These are phyloP conservation scores for Didymella exigua DNA, from an alignment of 2,329 filamentous ascomycete genomes.

Conservation along the genomic window DNA sequence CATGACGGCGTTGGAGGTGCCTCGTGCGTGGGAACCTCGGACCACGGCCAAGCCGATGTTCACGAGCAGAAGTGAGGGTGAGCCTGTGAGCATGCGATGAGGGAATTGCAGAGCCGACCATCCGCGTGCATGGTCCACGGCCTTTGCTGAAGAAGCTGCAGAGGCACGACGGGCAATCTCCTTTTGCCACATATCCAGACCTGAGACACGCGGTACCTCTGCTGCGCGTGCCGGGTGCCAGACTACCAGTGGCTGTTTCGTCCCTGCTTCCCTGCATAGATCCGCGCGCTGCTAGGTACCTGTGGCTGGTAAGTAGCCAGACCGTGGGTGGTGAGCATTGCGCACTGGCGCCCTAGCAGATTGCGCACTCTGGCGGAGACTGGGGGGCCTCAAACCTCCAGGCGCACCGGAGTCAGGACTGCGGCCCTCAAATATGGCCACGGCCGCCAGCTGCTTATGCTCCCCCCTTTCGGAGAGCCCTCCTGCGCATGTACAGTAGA, in stretches of 20 bases:
- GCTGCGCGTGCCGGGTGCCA: conserved; percentile 4
- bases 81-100: conserved; percentile 12
- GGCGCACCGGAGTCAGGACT: conserved; percentile 24
- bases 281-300: conserved; percentile 20
- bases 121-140: conserved; percentile 15
- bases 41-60: conserved; percentile 12
- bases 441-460: conserved; percentile 16
- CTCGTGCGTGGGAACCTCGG: conserved; percentile 28
- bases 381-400: conserved; percentile 26
- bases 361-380: conserved; percentile 18
- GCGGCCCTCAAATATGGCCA: conserved; percentile 18
- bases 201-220: conserved; percentile 4
- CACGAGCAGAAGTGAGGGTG: conserved; percentile 7
- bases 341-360: conserved; percentile 22
- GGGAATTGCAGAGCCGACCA: conserved; percentile 5
- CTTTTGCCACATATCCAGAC: background rate
- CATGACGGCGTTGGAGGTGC: conserved; percentile 22
- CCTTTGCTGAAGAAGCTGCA: background rate
- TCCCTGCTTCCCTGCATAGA: conserved; percentile 28
- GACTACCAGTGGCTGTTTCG: conserved; percentile 10
- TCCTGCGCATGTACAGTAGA: background rate
- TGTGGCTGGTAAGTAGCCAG: conserved; percentile 41
- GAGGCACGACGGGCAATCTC: background rate
- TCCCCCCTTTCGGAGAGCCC: conserved; percentile 14
- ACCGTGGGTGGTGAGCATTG: conserved; percentile 2